Base-by-base conservation (phyloP, 805 yeast species). In the Zygoascus tannicola region DNA sequence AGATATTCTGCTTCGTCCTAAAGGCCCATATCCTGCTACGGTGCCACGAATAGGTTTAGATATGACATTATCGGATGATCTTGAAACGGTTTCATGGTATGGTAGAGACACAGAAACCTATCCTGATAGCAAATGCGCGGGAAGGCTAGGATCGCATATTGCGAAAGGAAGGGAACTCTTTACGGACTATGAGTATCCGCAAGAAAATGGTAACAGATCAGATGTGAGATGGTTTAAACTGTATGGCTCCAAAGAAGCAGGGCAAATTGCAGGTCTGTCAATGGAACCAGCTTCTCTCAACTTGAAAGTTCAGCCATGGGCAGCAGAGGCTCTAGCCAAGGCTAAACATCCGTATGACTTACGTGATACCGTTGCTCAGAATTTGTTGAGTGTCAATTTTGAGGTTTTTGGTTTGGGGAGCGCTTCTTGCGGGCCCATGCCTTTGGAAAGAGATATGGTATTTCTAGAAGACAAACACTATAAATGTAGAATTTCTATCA, bases 81-180 rank as follows among this genome's bases (percentile, higher is more conserved):
- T 56, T 16, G 46, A 46, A n/a, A 15, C 23, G 8, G 62, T 55
- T 2, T 40, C 34, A 21, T 65, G 68, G 68, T 55, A 56, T 30
- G 69, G 69, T 4, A 44, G 60, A 16, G 67, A 66, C 5, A 64
- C 57, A 5, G 68, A 64, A 47, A 51, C 63, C 21, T 65, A 65
- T 47, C 47, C 57, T 14, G 69, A 65, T 44, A 57, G 59, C 43
- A 52, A 54, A 32, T 54, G 50, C 16, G 61, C 58, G 10, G 59
- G 55, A 22, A 50, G 41, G 35, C 36, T 61, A 28, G 68, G 65
- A 3, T 26, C 55, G 2, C 53, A 53, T 43, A 35, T 35, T 8
- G 32, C 44, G 14, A 26, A 47, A 3, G 51, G 46, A 16, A 45
- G 34, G 4, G 50, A 52, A 1, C 47, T 62, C 15, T 58, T 56